Conservation (phyloP, 371 early-diverging fungal species). For the Mucor lusitanicus region DNA sequence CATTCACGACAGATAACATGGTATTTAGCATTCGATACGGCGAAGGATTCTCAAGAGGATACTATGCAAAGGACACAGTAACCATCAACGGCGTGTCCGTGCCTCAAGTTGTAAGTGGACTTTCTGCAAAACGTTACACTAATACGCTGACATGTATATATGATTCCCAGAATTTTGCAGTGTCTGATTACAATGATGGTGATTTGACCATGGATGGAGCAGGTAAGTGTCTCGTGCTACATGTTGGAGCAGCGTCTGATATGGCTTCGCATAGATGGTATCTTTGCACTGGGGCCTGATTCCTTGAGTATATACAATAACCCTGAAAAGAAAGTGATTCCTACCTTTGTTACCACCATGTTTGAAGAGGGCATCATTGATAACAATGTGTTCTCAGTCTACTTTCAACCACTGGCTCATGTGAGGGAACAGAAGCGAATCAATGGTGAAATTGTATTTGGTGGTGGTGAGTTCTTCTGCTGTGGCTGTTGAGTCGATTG, state of each 20-base stretch:
- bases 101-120: constrained; percentile 29
- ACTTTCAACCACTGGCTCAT: constrained; percentile 32
- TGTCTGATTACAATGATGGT: constrained; percentile 48
- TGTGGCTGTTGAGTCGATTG: not conserved
- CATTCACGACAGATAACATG: constrained; percentile 14
- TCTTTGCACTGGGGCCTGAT: constrained; percentile 48
- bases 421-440: constrained; percentile 18
- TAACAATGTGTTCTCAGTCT: constrained; percentile 41
- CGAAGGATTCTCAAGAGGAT: constrained; percentile 42
- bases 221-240: not conserved
- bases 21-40: constrained; percentile 44
- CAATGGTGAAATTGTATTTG: constrained; percentile 47
- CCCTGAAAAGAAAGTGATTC: constrained; percentile 25
- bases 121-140: not conserved
- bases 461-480: constrained; percentile 33
- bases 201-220: constrained; percentile 43
- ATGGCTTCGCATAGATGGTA: constrained; percentile 29
- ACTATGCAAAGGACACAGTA: constrained; percentile 41
- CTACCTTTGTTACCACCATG: constrained; percentile 44
- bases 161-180: constrained; percentile 32
- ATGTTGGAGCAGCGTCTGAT: not conserved
- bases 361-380: constrained; percentile 28
- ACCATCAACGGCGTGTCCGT: constrained; percentile 27
- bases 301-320: constrained; percentile 37
- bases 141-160: not conserved